Conservation (phyloP, 2,329 filamentous ascomycete species). For the Ceratocystiopsis sp. region DNA sequence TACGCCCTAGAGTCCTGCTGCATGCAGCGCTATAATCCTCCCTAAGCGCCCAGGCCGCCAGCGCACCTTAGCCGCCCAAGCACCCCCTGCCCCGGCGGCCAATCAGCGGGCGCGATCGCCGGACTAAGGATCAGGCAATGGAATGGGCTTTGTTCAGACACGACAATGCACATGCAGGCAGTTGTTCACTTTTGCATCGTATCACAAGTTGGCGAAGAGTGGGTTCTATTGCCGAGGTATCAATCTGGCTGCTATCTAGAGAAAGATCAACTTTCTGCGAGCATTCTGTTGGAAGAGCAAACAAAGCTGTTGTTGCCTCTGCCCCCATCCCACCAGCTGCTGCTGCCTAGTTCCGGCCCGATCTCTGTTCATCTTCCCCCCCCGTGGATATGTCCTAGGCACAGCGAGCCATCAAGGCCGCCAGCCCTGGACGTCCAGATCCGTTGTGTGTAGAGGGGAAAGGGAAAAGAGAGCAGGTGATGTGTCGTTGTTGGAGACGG, state of each 20-base stretch:
- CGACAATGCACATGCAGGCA: no score
- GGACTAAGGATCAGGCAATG: no score
- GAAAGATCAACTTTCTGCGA: background rate
- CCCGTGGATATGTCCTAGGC: slow-evolving; percentile 2
- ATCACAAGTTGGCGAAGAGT: slow-evolving; percentile 3
- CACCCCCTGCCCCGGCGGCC: no score
- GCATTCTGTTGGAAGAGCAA: background rate
- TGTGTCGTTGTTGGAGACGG: background rate
- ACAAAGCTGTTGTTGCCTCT: background rate
- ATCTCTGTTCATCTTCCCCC: background rate
- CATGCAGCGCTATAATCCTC: no score
- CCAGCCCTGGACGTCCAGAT: slow-evolving; percentile 1
- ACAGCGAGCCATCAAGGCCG: slow-evolving; percentile 1
- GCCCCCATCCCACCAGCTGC: background rate
- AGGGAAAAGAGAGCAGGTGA: background rate
- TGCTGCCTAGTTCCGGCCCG: background rate
- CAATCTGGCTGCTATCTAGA: slow-evolving; percentile 4
- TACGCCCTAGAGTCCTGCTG: no score
- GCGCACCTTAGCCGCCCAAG: no score
- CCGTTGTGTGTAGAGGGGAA: background rate
- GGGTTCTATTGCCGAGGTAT: slow-evolving; percentile 5
- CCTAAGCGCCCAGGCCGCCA: no score
- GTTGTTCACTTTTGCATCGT: no score
- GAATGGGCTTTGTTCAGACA: no score
- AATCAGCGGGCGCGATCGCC: no score